Conservation (phyloP, 495 filamentous ascomycete genomes). For the Penicillium desertorum region DNA sequence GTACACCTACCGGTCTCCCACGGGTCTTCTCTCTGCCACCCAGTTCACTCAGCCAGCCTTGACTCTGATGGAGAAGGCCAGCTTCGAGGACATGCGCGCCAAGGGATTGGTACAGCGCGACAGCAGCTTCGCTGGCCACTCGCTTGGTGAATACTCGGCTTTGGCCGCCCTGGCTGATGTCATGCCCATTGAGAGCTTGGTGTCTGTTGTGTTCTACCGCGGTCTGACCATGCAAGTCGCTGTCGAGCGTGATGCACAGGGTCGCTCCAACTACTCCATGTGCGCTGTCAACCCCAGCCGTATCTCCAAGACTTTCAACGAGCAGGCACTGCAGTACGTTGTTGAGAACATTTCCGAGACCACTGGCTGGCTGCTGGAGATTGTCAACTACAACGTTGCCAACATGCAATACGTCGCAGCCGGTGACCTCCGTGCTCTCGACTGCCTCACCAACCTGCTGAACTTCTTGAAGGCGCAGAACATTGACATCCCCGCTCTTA, state of each 20-base stretch:
- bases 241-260: conserved; percentile 89
- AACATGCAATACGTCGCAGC: conserved; percentile 99
- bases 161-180: conserved; percentile 96
- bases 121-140: conserved; percentile 96
- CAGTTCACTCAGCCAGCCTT: conserved; percentile 98
- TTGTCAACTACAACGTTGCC: conserved; percentile 98
- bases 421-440: conserved; percentile 92
- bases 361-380: conserved; percentile 93
- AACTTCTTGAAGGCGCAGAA: conserved; percentile 96
- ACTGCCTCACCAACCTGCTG: conserved; percentile 85
- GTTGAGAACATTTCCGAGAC: conserved; percentile 89
- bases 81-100: conserved; percentile 97
- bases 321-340: conserved; percentile 92
- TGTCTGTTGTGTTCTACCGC: conserved; percentile 98
- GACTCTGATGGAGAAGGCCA: conserved; percentile 99
- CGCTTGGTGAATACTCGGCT: conserved; percentile 96
- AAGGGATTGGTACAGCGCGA: conserved; percentile 95
- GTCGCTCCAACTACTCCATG: conserved; percentile 97
- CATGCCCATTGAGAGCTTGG: conserved; percentile 97
- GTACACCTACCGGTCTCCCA: conserved; percentile 95
- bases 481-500: conserved; percentile 91
- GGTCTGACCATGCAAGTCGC: conserved; percentile 99
- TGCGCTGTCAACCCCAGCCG: conserved; percentile 97
- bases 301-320: conserved; percentile 96
- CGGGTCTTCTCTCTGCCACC: conserved; percentile 92